Conservation (phyloP, 2,329 filamentous ascomycete genomes). For the Sporothrix schenckii region DNA sequence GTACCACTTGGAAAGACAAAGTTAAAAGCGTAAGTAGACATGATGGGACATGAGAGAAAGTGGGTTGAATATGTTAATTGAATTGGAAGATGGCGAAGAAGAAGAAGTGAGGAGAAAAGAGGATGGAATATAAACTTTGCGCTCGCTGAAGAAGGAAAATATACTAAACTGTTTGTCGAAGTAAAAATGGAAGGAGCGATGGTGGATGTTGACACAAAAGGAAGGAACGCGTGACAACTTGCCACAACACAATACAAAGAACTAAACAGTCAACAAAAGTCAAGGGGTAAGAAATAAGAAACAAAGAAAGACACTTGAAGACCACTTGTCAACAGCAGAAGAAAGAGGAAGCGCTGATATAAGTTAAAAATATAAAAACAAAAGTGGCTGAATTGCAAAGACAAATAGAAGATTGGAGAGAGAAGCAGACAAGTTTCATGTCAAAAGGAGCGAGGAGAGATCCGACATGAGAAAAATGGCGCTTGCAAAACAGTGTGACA, state of each 20-base stretch:
- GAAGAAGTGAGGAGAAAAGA: no score
- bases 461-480: background rate
- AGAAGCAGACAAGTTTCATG: background rate
- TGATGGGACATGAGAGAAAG: no score
- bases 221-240: background rate
- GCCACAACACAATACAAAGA: background rate
- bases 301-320: background rate
- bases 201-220: background rate
- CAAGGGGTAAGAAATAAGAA: background rate
- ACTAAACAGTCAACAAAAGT: background rate
- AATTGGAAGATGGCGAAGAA: no score
- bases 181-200: background rate
- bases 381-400: background rate
- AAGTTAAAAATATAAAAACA: background rate
- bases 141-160: no score
- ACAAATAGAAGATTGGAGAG: background rate
- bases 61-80: no score
- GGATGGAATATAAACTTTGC: no score
- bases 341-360: background rate
- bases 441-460: background rate
- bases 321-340: background rate
- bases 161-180: no score
- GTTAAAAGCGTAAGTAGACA: no score
- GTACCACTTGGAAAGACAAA: no score
- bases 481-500: background rate